These are phyloP conservation scores for Fusarium annulatum DNA, from an alignment of 2,329 filamentous ascomycete genomes.

Conservation along the genomic window DNA sequence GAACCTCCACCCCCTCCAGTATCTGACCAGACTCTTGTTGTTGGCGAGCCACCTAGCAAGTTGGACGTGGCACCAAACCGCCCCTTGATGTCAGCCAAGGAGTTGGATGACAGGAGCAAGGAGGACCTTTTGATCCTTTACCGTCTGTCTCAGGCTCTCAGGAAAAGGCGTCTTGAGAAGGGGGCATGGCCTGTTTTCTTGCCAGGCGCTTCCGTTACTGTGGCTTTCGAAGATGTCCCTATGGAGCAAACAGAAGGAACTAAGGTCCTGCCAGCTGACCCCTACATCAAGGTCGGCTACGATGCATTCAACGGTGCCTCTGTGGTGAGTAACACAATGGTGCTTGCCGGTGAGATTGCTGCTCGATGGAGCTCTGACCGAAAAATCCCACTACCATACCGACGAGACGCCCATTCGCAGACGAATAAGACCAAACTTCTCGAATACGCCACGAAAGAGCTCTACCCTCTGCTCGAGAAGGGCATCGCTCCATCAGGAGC, in stretches of 20 bases:
- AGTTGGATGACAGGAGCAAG: conserved; percentile 57
- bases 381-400: conserved; percentile 69
- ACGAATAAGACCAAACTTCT: conserved; percentile 52
- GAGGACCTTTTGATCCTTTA: conserved; percentile 61
- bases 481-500: conserved; percentile 49
- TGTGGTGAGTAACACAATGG: conserved; percentile 62
- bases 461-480: conserved; percentile 49
- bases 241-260: conserved; percentile 12
- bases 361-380: conserved; percentile 70
- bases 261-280: conserved; percentile 56
- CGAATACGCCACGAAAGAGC: conserved; percentile 49
- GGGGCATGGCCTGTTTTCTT: conserved; percentile 63
- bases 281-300: conserved; percentile 58
- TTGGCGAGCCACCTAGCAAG: conserved; percentile 41
- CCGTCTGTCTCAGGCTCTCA: conserved; percentile 60
- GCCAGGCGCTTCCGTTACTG: conserved; percentile 56
- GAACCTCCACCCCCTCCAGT: conserved; percentile 44
- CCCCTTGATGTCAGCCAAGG: conserved; percentile 55
- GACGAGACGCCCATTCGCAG: conserved; percentile 57
- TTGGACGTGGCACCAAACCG: conserved; percentile 48
- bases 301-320: conserved; percentile 48
- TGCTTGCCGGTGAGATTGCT: conserved; percentile 70
- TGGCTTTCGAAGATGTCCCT: conserved; percentile 54
- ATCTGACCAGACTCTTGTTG: conserved; percentile 44
- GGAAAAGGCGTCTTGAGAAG: conserved; percentile 54